phyloP scores from a whole-genome alignment of 768 basidiomycete genomes.

The Suillus lakei region DNA sequence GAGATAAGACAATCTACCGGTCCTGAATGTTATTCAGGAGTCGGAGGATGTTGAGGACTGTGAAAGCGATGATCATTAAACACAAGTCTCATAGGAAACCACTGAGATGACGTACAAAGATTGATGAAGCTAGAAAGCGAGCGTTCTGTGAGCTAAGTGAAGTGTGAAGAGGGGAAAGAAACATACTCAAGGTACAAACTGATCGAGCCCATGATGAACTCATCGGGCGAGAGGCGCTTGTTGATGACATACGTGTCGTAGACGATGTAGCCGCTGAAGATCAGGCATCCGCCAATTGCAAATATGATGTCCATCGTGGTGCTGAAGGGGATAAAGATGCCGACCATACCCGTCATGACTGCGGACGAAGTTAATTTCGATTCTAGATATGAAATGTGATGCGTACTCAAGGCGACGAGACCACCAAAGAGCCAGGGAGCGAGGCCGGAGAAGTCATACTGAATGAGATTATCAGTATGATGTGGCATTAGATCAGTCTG shows the following conservation, averaged over 20 bases:
- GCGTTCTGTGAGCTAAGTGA: conserved; percentile 20
- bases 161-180: neutral
- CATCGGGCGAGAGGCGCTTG: conserved; percentile 87
- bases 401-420: conserved; percentile 76
- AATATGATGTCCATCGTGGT: conserved; percentile 82
- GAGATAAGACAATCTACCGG: conserved; percentile 26
- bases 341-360: conserved; percentile 85
- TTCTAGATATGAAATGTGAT: neutral
- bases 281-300: conserved; percentile 74
- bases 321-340: conserved; percentile 86
- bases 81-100: neutral
- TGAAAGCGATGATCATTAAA: conserved; percentile 10
- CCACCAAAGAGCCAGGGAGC: conserved; percentile 90
- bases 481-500: neutral
- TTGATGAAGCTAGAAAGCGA: conserved; percentile 71
- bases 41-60: conserved; percentile 86
- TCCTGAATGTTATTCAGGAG: conserved; percentile 65
- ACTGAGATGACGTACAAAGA: conserved; percentile 63
- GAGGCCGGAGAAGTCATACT: conserved; percentile 95
- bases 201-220: conserved; percentile 89
- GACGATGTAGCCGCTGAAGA: conserved; percentile 91
- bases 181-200: conserved; percentile 93
- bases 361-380: conserved; percentile 11
- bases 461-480: conserved; percentile 8
- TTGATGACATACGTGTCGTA: conserved; percentile 93